Conservation (phyloP, 23 red algal genomes). For the Gracilaria gracilis region DNA sequence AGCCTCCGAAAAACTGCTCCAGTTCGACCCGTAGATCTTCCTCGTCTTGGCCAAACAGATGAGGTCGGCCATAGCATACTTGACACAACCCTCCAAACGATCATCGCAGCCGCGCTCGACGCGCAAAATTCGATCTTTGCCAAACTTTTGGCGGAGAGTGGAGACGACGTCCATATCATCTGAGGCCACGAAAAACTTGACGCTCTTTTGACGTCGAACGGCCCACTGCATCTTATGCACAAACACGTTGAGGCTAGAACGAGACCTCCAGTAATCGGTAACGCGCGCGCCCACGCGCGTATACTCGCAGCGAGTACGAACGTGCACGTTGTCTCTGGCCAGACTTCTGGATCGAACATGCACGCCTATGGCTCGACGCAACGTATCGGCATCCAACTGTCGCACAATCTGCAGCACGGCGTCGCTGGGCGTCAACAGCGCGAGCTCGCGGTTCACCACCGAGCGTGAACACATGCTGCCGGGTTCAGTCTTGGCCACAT, state of each 20-base stretch:
- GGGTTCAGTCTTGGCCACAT: slow-evolving; percentile 39
- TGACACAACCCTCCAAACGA: slow-evolving; percentile 42
- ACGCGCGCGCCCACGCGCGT: slow-evolving; percentile 31
- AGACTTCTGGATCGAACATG: slow-evolving; percentile 69
- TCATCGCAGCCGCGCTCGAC: slow-evolving; percentile 68
- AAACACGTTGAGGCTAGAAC: slow-evolving; percentile 40
- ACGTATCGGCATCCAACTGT: background rate
- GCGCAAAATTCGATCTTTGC: slow-evolving; percentile 8
- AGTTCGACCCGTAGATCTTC: slow-evolving; percentile 56
- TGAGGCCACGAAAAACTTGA: slow-evolving; percentile 65
- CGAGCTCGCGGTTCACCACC: slow-evolving; percentile 28
- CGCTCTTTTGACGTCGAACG: slow-evolving; percentile 12
- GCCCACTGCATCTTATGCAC: slow-evolving; percentile 38
- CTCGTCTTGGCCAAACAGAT: slow-evolving; percentile 43
- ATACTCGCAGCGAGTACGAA: slow-evolving; percentile 60
- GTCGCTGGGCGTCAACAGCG: slow-evolving; percentile 2
- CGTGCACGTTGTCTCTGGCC: slow-evolving; percentile 45
- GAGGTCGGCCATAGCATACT: slow-evolving; percentile 65
- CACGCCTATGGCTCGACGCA: slow-evolving; percentile 39
- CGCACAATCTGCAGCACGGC: slow-evolving; percentile 23
- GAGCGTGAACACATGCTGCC: background rate
- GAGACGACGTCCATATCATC: slow-evolving; percentile 41
- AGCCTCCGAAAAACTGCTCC: slow-evolving; percentile 68
- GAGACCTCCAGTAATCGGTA: slow-evolving; percentile 58
- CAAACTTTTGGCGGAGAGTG: slow-evolving; percentile 8